Evolutionary conservation across 2,329 filamentous ascomycete species (phyloP).

Genomic region (Arachnomyces sp.): DNA sequence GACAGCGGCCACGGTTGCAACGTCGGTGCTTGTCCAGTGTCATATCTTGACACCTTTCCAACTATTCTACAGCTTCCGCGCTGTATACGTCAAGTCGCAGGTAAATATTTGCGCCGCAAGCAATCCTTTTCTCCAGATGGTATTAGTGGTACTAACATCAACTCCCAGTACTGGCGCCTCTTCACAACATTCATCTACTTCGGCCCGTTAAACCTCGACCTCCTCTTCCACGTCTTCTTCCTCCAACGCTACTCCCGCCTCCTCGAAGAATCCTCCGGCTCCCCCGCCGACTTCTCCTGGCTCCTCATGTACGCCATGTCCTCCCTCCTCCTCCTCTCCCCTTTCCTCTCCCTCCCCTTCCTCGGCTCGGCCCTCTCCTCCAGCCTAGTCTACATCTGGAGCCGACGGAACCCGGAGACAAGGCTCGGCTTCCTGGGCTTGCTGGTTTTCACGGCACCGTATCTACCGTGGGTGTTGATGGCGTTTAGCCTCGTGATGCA

Average conservation of each 20-base stretch:
- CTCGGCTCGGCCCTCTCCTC: slow-evolving; percentile 88
- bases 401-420: slow-evolving; percentile 84
- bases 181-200: slow-evolving; percentile 96
- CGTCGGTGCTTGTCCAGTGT: slow-evolving; percentile 84
- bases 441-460: slow-evolving; percentile 85
- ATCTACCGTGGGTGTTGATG: slow-evolving; percentile 92
- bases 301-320: slow-evolving; percentile 76
- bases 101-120: slow-evolving; percentile 44
- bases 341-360: slow-evolving; percentile 84
- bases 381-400: slow-evolving; percentile 97
- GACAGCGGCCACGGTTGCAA: slow-evolving; percentile 85
- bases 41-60: slow-evolving; percentile 88
- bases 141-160: slow-evolving; percentile 7
- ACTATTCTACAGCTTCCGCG: slow-evolving; percentile 90
- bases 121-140: neutral
- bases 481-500: slow-evolving; percentile 87
- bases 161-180: slow-evolving; percentile 92
- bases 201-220: slow-evolving; percentile 83
- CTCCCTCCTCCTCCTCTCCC: slow-evolving; percentile 71
- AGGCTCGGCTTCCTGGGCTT: slow-evolving; percentile 81
- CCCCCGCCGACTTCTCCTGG: slow-evolving; percentile 91
- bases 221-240: slow-evolving; percentile 97
- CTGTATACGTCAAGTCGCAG: slow-evolving; percentile 87
- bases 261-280: slow-evolving; percentile 89
- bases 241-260: slow-evolving; percentile 92